phyloP scores from a whole-genome alignment of 148 eudicot species.

The Rhododendron ferrugineum region DNA sequence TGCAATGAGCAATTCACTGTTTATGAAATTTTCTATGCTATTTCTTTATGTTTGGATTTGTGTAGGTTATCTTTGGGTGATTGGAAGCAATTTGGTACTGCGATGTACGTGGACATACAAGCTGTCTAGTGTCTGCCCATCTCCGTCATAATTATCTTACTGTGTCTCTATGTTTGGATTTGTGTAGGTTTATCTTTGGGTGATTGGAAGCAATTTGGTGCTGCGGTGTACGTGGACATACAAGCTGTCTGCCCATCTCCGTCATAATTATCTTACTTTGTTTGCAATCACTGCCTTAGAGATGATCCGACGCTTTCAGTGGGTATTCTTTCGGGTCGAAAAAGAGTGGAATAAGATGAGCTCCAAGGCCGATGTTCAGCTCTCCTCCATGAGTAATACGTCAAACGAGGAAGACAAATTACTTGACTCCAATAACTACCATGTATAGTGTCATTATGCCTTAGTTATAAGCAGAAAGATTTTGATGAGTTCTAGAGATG shows the following conservation, averaged over 20 bases:
- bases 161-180: not conserved
- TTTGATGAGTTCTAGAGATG: not conserved
- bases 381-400: slow-evolving; percentile 47
- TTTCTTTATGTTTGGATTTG: not conserved
- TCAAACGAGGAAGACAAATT: slow-evolving; percentile 60
- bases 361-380: slow-evolving; percentile 48
- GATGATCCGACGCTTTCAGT: slow-evolving; percentile 85
- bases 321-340: slow-evolving; percentile 93
- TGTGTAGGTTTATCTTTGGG: slow-evolving; percentile 77
- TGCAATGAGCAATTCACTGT: not conserved
- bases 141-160: slow-evolving; percentile 89
- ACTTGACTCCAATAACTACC: slow-evolving; percentile 47
- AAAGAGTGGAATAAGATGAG: slow-evolving; percentile 89
- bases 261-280: slow-evolving; percentile 80
- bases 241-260: slow-evolving; percentile 96
- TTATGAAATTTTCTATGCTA: not conserved
- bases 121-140: slow-evolving; percentile 95
- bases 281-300: slow-evolving; percentile 76
- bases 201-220: slow-evolving; percentile 83
- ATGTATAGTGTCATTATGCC: slow-evolving; percentile 31
- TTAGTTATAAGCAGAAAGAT: not conserved
- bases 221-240: slow-evolving; percentile 99
- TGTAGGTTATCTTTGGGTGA: slow-evolving; percentile 78
- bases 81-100: slow-evolving; percentile 81
- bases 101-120: slow-evolving; percentile 99